Evolutionary conservation across 768 basidiomycete genomes (phyloP).

Genomic region (Psilocybe tampanensis): DNA sequence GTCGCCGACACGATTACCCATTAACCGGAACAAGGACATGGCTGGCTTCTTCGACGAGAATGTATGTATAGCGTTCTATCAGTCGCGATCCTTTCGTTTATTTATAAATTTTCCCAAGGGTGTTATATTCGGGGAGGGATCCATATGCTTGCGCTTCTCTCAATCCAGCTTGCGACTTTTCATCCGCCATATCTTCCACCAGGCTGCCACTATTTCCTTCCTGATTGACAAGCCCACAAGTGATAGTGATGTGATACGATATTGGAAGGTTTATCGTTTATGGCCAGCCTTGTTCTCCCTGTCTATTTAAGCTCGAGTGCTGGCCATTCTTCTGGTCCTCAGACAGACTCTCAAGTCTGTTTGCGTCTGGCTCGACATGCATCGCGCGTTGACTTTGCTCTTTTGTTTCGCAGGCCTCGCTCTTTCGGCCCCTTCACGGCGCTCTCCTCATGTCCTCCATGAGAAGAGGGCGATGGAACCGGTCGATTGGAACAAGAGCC

Average conservation of each 20-base stretch:
- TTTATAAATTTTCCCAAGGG: conserved; percentile 14
- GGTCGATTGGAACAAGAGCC: conserved; percentile 25
- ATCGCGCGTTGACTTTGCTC: conserved; percentile 3
- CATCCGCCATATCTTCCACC: conserved; percentile 7
- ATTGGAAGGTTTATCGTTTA: conserved; percentile 1
- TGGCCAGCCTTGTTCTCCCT: conserved; percentile 14
- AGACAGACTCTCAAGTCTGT: neutral
- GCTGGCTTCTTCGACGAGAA: neutral
- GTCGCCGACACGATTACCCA: neutral
- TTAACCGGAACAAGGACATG: neutral
- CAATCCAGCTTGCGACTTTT: conserved; percentile 1
- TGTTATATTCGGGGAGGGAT: conserved; percentile 4
- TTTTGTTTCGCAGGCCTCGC: conserved; percentile 8
- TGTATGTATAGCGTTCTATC: neutral
- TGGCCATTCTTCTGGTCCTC: neutral
- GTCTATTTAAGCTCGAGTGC: conserved; percentile 6
- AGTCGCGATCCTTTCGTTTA: neutral
- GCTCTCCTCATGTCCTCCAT: conserved; percentile 28
- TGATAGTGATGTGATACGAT: conserved; percentile 6
- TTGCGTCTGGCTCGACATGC: conserved; percentile 6
- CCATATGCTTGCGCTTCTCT: conserved; percentile 13
- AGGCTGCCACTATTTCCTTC: conserved; percentile 11
- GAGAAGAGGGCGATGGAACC: conserved; percentile 31
- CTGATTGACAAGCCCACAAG: conserved; percentile 9
- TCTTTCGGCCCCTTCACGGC: conserved; percentile 22